A percentile compares a stretch with the other conserved stretches of the same genome.
Conservation (phyloP, 352 stramenopile species). For the Phytopythium vexans region DNA sequence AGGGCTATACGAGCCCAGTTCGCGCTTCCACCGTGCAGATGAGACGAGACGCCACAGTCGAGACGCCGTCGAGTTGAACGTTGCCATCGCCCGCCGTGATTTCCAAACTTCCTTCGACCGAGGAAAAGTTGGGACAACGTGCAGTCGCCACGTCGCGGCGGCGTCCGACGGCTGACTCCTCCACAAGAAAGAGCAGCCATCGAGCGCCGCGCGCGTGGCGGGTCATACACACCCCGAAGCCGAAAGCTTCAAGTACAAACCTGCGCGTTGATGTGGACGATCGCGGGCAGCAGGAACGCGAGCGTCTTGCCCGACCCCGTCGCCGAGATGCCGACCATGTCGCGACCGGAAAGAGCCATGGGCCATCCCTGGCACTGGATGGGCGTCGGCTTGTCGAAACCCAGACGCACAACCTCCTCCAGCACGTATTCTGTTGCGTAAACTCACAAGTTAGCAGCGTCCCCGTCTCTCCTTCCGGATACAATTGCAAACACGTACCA, state of each 20-base stretch:
- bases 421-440: conserved; percentile 91
- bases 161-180: too few species aligned
- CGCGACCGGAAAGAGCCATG: conserved; percentile 96
- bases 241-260: conserved; percentile 72
- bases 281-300: conserved; percentile 98
- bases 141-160: too few species aligned
- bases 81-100: conserved; percentile 5
- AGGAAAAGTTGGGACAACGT: neutral
- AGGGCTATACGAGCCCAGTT: too few species aligned
- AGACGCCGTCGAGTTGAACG: neutral
- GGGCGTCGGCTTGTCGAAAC: conserved; percentile 94
- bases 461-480: too few species aligned
- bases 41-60: too few species aligned
- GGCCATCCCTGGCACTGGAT: conserved; percentile 97
- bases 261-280: conserved; percentile 99
- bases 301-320: conserved; percentile 98
- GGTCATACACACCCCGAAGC: neutral
- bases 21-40: too few species aligned
- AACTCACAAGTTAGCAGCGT: neutral
- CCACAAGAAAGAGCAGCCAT: too few species aligned
- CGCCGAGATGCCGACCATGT: conserved; percentile 98
- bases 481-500: conserved; percentile 16
- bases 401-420: conserved; percentile 95
- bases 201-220: too few species aligned
- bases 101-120: conserved; percentile 6